Percentiles rank a stretch among this genome's conserved stretches.
phyloP scores from a whole-genome alignment of 176 grass and related monocot species.

The Eremochloa ophiuroides region DNA sequence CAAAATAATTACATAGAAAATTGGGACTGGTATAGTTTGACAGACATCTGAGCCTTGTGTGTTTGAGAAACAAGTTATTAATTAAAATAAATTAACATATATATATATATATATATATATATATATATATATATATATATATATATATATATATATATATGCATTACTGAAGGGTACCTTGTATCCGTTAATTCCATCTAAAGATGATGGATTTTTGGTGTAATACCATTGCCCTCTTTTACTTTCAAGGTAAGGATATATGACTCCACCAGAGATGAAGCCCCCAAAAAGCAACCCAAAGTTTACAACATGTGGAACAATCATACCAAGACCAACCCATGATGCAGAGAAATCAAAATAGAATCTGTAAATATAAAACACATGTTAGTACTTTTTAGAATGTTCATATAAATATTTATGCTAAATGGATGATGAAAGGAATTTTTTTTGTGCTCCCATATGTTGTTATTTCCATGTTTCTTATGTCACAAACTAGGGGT shows the following conservation, averaged over 20 bases:
- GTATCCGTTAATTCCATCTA: slow-evolving; percentile 56
- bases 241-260: slow-evolving; percentile 52
- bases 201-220: slow-evolving; percentile 24
- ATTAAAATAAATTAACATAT: neutral
- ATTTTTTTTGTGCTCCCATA: neutral
- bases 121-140: no score
- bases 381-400: neutral
- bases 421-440: neutral
- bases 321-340: slow-evolving; percentile 61
- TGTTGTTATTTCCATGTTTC: neutral
- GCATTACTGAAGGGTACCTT: slow-evolving; percentile 34
- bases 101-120: no score
- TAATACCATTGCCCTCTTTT: slow-evolving; percentile 68
- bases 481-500: neutral
- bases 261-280: slow-evolving; percentile 48
- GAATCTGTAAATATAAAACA: slow-evolving; percentile 40
- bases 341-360: slow-evolving; percentile 66
- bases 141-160: no score
- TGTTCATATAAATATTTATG: neutral
- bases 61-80: neutral
- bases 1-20: neutral
- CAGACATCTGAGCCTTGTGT: neutral
- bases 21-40: neutral
- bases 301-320: slow-evolving; percentile 58
- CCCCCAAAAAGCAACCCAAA: slow-evolving; percentile 43